phyloP scores from a whole-genome alignment of 352 stramenopile species.

The Stramenopiles sp. region DNA sequence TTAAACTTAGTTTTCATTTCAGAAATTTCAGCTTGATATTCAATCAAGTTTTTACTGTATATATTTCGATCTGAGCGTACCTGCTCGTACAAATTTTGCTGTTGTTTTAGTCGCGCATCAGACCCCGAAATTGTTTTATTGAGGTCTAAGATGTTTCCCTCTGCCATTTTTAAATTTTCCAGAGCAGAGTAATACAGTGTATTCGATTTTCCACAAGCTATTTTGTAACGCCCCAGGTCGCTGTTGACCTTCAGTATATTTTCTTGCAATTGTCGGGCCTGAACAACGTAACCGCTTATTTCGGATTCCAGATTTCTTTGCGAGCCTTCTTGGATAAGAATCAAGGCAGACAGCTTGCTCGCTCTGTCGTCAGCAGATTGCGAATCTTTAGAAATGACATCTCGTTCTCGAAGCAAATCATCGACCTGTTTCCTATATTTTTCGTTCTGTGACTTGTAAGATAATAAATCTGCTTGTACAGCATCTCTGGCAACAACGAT shows the following conservation, averaged over 20 bases:
- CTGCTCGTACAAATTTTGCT: slow-evolving; percentile 82
- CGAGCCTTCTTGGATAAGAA: background rate
- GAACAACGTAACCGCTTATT: background rate
- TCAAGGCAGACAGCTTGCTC: background rate
- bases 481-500: background rate
- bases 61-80: slow-evolving; percentile 78
- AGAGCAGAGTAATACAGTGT: background rate
- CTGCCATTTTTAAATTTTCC: background rate
- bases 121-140: background rate
- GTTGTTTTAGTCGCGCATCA: slow-evolving; percentile 80
- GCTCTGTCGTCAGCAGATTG: background rate
- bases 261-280: background rate
- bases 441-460: background rate
- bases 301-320: background rate
- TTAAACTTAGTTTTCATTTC: slow-evolving; percentile 92
- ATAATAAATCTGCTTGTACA: background rate
- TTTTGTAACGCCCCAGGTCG: background rate
- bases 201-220: background rate
- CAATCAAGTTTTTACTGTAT: slow-evolving; percentile 84
- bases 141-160: background rate
- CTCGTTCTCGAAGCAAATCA: background rate
- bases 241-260: background rate
- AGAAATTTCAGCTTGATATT: slow-evolving; percentile 79
- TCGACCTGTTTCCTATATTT: background rate
- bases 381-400: background rate